These are phyloP conservation scores for Mycosarcoma maydis DNA, from an alignment of 1,284 basidiomycete genomes.

Conservation along the genomic window DNA sequence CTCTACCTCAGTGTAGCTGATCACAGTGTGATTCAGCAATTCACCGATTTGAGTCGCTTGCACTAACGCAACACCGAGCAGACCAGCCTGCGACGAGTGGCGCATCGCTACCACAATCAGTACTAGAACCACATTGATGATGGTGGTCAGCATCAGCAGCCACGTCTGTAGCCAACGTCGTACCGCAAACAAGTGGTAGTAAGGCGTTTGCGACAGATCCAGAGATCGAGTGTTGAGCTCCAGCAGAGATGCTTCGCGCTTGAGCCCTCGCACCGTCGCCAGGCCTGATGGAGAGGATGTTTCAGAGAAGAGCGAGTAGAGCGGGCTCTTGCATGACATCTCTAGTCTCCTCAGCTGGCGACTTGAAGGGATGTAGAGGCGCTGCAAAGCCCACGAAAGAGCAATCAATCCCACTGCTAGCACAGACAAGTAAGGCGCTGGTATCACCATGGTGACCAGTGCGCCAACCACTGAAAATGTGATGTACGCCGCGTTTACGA, in stretches of 20 bases:
- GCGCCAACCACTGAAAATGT: slow-evolving; percentile 12
- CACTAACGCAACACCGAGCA: slow-evolving; percentile 65
- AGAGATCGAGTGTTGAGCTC: slow-evolving; percentile 40
- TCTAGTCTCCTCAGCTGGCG: slow-evolving; percentile 52
- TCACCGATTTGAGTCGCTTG: slow-evolving; percentile 51
- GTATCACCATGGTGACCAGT: slow-evolving; percentile 35
- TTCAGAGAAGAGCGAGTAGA: slow-evolving; percentile 51
- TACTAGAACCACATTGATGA: slow-evolving; percentile 48
- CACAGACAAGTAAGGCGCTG: slow-evolving; percentile 42
- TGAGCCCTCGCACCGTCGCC: slow-evolving; percentile 49
- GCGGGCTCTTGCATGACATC: slow-evolving; percentile 48
- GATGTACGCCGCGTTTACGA: slow-evolving; percentile 21
- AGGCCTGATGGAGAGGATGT: slow-evolving; percentile 44
- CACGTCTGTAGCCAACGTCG: slow-evolving; percentile 58
- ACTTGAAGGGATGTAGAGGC: slow-evolving; percentile 51
- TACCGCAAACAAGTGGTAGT: slow-evolving; percentile 47
- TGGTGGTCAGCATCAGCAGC: slow-evolving; percentile 33
- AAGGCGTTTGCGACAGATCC: slow-evolving; percentile 45
- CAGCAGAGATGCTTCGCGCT: slow-evolving; percentile 27
- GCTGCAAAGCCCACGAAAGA: slow-evolving; percentile 25
- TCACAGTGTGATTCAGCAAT: slow-evolving; percentile 39
- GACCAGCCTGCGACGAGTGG: slow-evolving; percentile 41
- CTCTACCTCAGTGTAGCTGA: slow-evolving; percentile 65
- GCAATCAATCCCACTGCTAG: slow-evolving; percentile 20
- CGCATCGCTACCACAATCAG: slow-evolving; percentile 48